Evolutionary conservation across 805 yeast genomes (phyloP).

Genomic region (Pichia thaimueangensis): DNA sequence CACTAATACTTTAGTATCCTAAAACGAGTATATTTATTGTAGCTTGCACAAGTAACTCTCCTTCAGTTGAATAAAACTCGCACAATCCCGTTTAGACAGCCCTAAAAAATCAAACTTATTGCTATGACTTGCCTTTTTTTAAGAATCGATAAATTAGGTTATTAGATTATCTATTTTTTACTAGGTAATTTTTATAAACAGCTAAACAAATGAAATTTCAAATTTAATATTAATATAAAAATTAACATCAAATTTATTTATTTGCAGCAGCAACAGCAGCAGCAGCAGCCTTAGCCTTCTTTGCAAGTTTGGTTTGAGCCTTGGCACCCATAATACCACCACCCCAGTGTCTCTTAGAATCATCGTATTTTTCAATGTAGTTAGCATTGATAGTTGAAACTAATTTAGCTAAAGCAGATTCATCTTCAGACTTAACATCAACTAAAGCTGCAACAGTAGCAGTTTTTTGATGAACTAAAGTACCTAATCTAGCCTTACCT

Average conservation of each 20-base stretch:
- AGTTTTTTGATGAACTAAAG: constrained; percentile 95
- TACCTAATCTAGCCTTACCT: constrained; percentile 98
- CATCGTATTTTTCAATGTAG: constrained; percentile 92
- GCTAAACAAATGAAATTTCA: not conserved
- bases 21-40: no score
- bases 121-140: no score
- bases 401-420: constrained; percentile 88
- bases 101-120: no score
- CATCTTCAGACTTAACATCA: constrained; percentile 91
- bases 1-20: no score
- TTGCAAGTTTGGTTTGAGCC: constrained; percentile 79
- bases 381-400: constrained; percentile 89
- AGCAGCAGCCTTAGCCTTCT: constrained; percentile 63
- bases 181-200: not conserved
- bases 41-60: no score
- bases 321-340: constrained; percentile 98
- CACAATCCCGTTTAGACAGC: no score
- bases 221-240: no score
- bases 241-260: constrained; percentile 3
- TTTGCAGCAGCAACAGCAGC: constrained; percentile 47
- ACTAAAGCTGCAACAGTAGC: constrained; percentile 96
- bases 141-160: not conserved
- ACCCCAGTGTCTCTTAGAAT: constrained; percentile 98
- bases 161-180: not conserved
- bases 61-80: no score